These are phyloP conservation scores for Myxozyma vanderwaltii DNA, from an alignment of 805 yeast genomes.

Conservation along the genomic window DNA sequence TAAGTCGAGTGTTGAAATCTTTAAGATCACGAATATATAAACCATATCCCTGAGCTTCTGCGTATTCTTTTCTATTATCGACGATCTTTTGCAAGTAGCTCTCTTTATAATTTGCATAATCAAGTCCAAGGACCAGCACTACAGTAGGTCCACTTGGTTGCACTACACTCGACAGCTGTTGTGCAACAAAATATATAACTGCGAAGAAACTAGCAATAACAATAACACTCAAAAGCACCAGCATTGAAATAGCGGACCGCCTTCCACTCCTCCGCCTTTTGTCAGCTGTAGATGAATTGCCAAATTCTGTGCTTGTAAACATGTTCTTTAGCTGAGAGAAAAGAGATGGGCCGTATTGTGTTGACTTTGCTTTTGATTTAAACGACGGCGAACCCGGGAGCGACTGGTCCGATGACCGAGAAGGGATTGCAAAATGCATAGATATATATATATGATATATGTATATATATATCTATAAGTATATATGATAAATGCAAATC, in stretches of 20 bases:
- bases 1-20: conserved; percentile 55
- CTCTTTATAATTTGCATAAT: conserved; percentile 65
- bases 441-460: neutral
- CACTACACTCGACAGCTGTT: conserved; percentile 6
- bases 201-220: conserved; percentile 1
- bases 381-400: conserved; percentile 25
- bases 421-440: conserved; percentile 32
- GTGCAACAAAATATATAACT: conserved; percentile 8
- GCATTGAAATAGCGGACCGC: conserved; percentile 13
- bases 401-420: conserved; percentile 21
- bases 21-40: conserved; percentile 81
- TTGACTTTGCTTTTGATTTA: conserved; percentile 22
- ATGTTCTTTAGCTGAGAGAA: conserved; percentile 3
- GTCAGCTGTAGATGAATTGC: conserved; percentile 12
- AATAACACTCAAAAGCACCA: conserved; percentile 6
- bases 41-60: conserved; percentile 78
- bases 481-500: too few relatives aligned
- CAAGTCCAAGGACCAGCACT: conserved; percentile 76
- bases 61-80: conserved; percentile 87
- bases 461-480: neutral
- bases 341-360: conserved; percentile 12
- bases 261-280: conserved; percentile 13
- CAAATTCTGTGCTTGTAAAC: neutral
- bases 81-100: conserved; percentile 67
- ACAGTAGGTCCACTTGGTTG: conserved; percentile 40